Evolutionary conservation across 2,329 filamentous ascomycete genomes (phyloP).

Genomic region (Cladobotryum protrusum): DNA sequence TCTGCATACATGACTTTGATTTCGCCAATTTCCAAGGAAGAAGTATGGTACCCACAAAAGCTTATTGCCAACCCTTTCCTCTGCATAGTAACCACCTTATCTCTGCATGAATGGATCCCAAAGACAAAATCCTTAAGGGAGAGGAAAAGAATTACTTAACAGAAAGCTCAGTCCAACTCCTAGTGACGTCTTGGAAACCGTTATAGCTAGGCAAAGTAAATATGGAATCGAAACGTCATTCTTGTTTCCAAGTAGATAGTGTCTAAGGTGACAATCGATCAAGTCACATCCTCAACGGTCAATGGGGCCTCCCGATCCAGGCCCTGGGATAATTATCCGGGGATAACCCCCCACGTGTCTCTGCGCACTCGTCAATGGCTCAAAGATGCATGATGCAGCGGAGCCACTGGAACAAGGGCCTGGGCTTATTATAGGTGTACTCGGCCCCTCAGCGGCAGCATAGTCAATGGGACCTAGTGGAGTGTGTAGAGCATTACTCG

Average conservation of each 20-base stretch:
- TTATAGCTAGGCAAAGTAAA: no score
- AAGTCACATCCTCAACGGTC: not conserved
- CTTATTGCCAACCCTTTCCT: not conserved
- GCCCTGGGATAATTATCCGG: conserved; percentile 1
- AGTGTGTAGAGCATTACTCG: no score
- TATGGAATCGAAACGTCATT: not conserved
- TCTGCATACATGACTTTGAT: no score
- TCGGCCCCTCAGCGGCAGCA: no score
- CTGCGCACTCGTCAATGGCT: no score
- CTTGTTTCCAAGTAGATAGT: not conserved
- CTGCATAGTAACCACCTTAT: not conserved
- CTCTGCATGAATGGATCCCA: not conserved
- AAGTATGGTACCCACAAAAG: not conserved
- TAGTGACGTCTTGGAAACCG: no score
- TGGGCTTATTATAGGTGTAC: conserved; percentile 1
- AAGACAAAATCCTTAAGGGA: no score
- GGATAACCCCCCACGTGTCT: not conserved
- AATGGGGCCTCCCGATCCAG: not conserved
- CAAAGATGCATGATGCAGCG: conserved; percentile 1
- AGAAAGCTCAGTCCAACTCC: not conserved
- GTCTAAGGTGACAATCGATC: not conserved
- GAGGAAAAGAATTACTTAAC: no score
- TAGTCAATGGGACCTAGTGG: no score
- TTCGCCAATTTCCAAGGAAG: not conserved
- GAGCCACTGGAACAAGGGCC: no score